Evolutionary conservation across 441 rosid species (phyloP).

Genomic region (Eruca vesicaria): DNA sequence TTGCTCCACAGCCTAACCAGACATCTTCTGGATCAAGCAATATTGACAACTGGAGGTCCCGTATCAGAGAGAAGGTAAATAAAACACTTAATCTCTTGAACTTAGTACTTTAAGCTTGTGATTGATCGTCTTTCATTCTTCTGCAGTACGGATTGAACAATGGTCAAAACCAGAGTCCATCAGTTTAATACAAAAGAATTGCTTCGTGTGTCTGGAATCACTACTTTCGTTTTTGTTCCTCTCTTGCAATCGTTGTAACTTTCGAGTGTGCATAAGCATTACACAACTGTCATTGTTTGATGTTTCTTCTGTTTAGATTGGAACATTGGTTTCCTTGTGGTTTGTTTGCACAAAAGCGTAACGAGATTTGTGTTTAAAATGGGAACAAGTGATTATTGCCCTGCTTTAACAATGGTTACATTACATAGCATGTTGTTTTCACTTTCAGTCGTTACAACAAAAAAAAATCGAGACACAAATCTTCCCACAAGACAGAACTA

Average conservation of each 20-base stretch:
- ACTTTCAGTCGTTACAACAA: conserved; percentile 19
- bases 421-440: conserved; percentile 11
- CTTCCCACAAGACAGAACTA: conserved; percentile 8
- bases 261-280: conserved; percentile 19
- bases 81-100: not conserved
- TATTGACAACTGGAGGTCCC: conserved; percentile 61
- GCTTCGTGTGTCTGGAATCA: no score
- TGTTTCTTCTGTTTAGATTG: not conserved
- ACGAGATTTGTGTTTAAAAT: conserved; percentile 13
- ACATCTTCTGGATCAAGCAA: conserved; percentile 50
- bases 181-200: conserved; percentile 17
- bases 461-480: conserved; percentile 18
- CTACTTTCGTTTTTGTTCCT: conserved; percentile 3
- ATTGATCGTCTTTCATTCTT: not conserved
- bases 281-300: conserved; percentile 3
- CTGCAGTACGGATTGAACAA: conserved; percentile 29
- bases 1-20: conserved; percentile 58
- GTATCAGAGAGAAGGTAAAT: conserved; percentile 85
- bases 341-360: conserved; percentile 21
- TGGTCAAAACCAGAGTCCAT: conserved; percentile 29
- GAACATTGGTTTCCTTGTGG: not conserved
- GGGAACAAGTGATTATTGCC: conserved; percentile 16
- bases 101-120: conserved; percentile 3
- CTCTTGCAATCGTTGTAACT: not conserved
- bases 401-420: conserved; percentile 13